phyloP scores from a whole-genome alignment of 306 rosid genomes.

The Rosa rugosa region DNA sequence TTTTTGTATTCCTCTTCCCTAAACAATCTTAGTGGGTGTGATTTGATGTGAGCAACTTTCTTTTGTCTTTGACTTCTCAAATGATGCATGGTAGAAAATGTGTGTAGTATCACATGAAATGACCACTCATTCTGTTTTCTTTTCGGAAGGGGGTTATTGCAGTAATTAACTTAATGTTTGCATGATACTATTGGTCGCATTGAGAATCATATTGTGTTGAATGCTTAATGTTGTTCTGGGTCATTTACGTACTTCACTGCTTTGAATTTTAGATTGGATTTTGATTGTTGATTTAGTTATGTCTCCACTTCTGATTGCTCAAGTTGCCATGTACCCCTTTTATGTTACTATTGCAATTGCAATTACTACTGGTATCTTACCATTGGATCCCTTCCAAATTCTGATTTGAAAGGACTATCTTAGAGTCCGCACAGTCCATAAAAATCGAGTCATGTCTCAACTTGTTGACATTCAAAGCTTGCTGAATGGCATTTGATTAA shows the following conservation, averaged over 20 bases:
- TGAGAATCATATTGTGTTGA: not conserved
- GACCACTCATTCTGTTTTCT: not conserved
- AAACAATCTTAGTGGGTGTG: conserved; percentile 48
- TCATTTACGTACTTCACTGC: not conserved
- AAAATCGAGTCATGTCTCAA: not conserved
- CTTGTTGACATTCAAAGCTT: not conserved
- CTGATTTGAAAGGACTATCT: not conserved
- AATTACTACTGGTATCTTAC: not conserved
- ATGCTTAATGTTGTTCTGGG: not conserved
- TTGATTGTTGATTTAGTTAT: not conserved
- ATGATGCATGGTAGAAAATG: conserved; percentile 20
- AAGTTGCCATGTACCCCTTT: not conserved
- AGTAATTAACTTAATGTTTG: not conserved
- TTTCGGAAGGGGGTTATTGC: not conserved
- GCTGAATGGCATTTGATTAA: not conserved
- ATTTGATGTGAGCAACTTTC: conserved; percentile 46
- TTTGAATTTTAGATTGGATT: not conserved
- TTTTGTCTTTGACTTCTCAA: conserved; percentile 29
- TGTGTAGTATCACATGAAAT: conserved; percentile 1
- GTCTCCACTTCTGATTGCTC: not conserved
- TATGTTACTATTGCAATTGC: not conserved
- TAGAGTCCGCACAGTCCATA: not conserved
- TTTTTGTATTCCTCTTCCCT: conserved; percentile 64
- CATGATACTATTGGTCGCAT: not conserved
- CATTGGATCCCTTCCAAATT: not conserved